Conservation (phyloP, 805 yeast genomes). For the Candida nanaspora region DNA sequence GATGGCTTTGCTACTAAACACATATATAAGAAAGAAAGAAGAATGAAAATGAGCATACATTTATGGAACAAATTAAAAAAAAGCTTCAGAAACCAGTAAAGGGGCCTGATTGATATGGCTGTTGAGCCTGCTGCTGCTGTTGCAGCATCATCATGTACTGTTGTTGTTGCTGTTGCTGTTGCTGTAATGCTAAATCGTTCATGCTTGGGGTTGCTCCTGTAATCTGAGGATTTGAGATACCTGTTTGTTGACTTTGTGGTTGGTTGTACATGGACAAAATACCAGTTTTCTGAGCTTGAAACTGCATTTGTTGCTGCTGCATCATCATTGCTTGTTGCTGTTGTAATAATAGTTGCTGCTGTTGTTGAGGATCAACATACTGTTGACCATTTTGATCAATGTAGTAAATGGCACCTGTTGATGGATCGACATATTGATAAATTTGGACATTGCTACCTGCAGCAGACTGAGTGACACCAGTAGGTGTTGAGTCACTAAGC, state of each 20-base stretch:
- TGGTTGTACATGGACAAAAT: conserved; percentile 35
- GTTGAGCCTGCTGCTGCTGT: conserved; percentile 12
- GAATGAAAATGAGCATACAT: not conserved
- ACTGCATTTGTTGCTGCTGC: conserved; percentile 19
- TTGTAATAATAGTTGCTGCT: conserved; percentile 15
- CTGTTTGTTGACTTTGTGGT: conserved; percentile 17
- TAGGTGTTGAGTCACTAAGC: conserved; percentile 15
- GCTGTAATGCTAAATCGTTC: conserved; percentile 6
- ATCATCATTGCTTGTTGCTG: conserved; percentile 14
- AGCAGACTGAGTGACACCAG: conserved; percentile 15
- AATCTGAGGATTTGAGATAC: conserved; percentile 2
- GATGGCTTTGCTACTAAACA: not conserved
- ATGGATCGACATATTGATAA: conserved; percentile 66
- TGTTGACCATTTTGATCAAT: conserved; percentile 67
- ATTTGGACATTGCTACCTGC: conserved; percentile 31
- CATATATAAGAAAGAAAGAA: not conserved
- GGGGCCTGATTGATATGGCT: no score
- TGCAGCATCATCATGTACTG: conserved; percentile 7
- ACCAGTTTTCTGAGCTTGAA: conserved; percentile 20
- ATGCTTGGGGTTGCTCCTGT: conserved; percentile 4
- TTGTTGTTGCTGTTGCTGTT: conserved; percentile 9
- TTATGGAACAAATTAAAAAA: no score
- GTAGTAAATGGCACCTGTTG: conserved; percentile 59
- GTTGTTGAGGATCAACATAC: conserved; percentile 42
- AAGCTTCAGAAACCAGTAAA: no score